Conservation (phyloP, 2,329 filamentous ascomycete species). For the Aspergillus bombycis region DNA sequence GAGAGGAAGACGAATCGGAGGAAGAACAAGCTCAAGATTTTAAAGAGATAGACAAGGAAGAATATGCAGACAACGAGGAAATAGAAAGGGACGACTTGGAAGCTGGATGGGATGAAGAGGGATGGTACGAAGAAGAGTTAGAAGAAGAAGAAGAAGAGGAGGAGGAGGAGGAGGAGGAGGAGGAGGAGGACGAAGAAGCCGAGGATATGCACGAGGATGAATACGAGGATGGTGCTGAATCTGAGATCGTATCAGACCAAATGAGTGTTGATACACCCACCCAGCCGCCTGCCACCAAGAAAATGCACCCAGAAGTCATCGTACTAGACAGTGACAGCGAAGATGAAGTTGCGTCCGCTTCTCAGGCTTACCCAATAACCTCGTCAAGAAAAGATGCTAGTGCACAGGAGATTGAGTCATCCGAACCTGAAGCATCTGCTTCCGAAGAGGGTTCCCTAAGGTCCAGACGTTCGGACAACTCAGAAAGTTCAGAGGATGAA, state of each 20-base stretch:
- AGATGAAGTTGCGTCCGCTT: constrained; percentile 31
- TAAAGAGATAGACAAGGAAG: not conserved
- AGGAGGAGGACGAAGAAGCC: constrained; percentile 1
- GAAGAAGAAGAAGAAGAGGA: constrained; percentile 16
- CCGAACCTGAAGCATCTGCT: constrained; percentile 9
- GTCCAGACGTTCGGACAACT: not conserved
- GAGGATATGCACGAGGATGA: constrained; percentile 12
- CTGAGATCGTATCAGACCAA: constrained; percentile 23
- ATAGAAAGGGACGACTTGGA: constrained; percentile 20
- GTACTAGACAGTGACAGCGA: constrained; percentile 48
- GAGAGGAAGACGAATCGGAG: constrained; percentile 16
- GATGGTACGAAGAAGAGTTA: constrained; percentile 16
- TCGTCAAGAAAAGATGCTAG: not conserved
- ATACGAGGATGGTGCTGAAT: constrained; percentile 23
- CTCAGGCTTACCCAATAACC: not conserved
- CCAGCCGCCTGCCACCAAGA: constrained; percentile 15
- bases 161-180: constrained; percentile 2
- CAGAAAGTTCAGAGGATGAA: constrained; percentile 4
- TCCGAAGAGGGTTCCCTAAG: not conserved
- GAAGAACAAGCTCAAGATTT: constrained; percentile 9
- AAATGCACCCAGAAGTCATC: constrained; percentile 39
- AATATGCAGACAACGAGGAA: not conserved
- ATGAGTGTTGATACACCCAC: constrained; percentile 1
- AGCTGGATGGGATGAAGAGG: constrained; percentile 19
- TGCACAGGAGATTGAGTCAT: constrained; percentile 4